Evolutionary conservation across 805 yeast species (phyloP).

Genomic region (Candida lessepsii): DNA sequence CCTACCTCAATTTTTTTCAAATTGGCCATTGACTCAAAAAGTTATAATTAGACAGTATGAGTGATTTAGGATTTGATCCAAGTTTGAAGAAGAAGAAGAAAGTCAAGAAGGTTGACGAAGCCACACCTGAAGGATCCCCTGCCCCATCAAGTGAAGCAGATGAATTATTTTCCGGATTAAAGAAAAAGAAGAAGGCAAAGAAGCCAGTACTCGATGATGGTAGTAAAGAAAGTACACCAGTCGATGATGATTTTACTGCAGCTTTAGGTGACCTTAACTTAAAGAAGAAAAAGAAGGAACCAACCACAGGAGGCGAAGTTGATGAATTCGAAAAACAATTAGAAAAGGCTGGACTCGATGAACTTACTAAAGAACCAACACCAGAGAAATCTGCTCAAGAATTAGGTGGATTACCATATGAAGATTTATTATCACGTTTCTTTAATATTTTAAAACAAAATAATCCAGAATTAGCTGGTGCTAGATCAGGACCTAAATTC

Average conservation of each 20-base stretch:
- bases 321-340: slow-evolving; percentile 86
- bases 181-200: slow-evolving; percentile 75
- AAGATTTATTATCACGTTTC: slow-evolving; percentile 76
- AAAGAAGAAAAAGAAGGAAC: slow-evolving; percentile 84
- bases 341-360: slow-evolving; percentile 85
- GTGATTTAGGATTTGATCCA: slow-evolving; percentile 70
- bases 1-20: slow-evolving; percentile 9
- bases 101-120: slow-evolving; percentile 46
- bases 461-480: slow-evolving; percentile 98
- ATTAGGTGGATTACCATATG: slow-evolving; percentile 66
- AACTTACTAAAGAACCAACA: slow-evolving; percentile 25
- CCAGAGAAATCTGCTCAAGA: slow-evolving; percentile 31
- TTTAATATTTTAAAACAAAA: slow-evolving; percentile 82
- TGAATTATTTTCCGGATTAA: slow-evolving; percentile 70
- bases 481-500: slow-evolving; percentile 85
- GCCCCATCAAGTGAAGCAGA: slow-evolving; percentile 42
- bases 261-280: slow-evolving; percentile 41
- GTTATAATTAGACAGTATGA: slow-evolving; percentile 24
- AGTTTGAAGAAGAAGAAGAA: slow-evolving; percentile 78
- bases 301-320: slow-evolving; percentile 54
- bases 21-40: slow-evolving; percentile 4
- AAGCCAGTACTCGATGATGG: slow-evolving; percentile 26
- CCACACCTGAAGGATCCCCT: slow-evolving; percentile 21
- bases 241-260: slow-evolving; percentile 32
- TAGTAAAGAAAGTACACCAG: slow-evolving; percentile 22